phyloP scores from a whole-genome alignment of 2,329 filamentous ascomycete species.

The Orbilia brochopaga region DNA sequence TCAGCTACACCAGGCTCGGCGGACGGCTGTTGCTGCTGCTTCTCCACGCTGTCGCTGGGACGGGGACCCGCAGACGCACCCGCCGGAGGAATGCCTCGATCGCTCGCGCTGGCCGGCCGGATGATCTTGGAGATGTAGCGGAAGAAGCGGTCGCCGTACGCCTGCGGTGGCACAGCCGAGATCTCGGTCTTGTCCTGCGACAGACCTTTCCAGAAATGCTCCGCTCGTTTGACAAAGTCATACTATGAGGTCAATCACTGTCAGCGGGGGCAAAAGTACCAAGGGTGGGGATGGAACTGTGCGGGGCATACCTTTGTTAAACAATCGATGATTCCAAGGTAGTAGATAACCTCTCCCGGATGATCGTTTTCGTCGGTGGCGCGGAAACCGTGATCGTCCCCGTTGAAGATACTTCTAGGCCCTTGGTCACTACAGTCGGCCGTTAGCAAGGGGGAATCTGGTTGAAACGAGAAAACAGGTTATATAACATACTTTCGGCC shows the following conservation, averaged over 20 bases:
- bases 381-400: slow-evolving; percentile 88
- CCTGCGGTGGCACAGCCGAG: slow-evolving; percentile 84
- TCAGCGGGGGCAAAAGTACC: slow-evolving; percentile 8
- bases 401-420: slow-evolving; percentile 79
- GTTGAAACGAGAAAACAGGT: slow-evolving; percentile 1
- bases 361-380: slow-evolving; percentile 89
- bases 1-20: slow-evolving; percentile 67
- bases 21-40: slow-evolving; percentile 50
- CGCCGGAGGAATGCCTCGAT: slow-evolving; percentile 58
- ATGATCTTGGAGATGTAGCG: slow-evolving; percentile 90
- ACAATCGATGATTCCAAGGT: slow-evolving; percentile 97
- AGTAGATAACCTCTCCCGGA: slow-evolving; percentile 91
- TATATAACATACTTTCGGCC: slow-evolving; percentile 50
- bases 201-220: slow-evolving; percentile 96
- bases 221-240: slow-evolving; percentile 88
- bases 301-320: slow-evolving; percentile 75
- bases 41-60: slow-evolving; percentile 30
- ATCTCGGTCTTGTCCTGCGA: slow-evolving; percentile 84
- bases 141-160: slow-evolving; percentile 92
- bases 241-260: slow-evolving; percentile 67
- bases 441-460: slow-evolving; percentile 6
- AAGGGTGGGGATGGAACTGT: slow-evolving; percentile 59
- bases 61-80: slow-evolving; percentile 53
- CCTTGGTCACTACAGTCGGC: slow-evolving; percentile 66
- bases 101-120: slow-evolving; percentile 75